Conservation (phyloP, 2,329 filamentous ascomycete species). For the Huntiella savannae region DNA sequence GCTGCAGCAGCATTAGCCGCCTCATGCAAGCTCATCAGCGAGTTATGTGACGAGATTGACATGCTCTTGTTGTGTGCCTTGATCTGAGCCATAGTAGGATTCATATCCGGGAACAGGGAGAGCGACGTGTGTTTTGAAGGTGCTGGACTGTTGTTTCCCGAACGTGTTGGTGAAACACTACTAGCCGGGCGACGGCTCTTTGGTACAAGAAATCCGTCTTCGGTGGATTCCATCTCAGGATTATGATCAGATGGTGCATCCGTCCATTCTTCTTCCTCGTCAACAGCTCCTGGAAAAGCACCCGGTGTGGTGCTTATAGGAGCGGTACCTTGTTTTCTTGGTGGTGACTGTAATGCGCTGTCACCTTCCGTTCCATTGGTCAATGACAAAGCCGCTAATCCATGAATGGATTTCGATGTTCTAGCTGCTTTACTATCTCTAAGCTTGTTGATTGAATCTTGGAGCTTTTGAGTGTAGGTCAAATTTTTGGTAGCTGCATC, state of each 20-base stretch:
- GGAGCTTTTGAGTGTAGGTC: conserved; percentile 80
- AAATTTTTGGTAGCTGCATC: conserved; percentile 38
- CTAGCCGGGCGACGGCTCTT: conserved; percentile 20
- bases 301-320: conserved; percentile 29
- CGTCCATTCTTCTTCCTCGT: conserved; percentile 45
- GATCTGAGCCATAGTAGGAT: conserved; percentile 15
- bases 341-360: conserved; percentile 11
- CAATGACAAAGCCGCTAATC: conserved; percentile 14
- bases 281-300: conserved; percentile 29
- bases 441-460: conserved; percentile 72
- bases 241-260: conserved; percentile 23
- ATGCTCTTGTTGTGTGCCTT: conserved; percentile 15
- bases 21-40: conserved; percentile 29
- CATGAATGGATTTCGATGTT: conserved; percentile 29
- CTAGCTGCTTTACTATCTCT: conserved; percentile 32
- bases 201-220: conserved; percentile 21
- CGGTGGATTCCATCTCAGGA: conserved; percentile 5
- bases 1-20: conserved; percentile 12
- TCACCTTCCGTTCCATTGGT: background rate
- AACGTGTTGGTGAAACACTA: conserved; percentile 19
- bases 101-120: conserved; percentile 27
- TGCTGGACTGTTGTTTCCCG: conserved; percentile 18
- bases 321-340: conserved; percentile 15
- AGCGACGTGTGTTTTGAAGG: conserved; percentile 48
- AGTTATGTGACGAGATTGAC: conserved; percentile 31